Evolutionary conservation across 805 yeast genomes (phyloP).

Genomic region (Jamesozyma jinghongensis): DNA sequence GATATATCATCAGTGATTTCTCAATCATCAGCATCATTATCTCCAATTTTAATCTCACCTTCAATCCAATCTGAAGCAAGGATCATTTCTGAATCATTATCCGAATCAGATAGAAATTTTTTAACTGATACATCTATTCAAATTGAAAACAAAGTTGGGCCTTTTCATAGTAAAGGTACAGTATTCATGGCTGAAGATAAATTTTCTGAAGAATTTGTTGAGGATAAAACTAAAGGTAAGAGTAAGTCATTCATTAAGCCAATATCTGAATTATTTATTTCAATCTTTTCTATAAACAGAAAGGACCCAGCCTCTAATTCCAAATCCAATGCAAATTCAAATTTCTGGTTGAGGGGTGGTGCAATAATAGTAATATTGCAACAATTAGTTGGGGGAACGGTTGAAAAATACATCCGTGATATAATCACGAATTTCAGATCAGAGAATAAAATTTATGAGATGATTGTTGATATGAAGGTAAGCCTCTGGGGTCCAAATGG

Average conservation of each 20-base stretch:
- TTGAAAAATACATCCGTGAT: conserved; percentile 57
- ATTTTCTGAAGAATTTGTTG: background rate
- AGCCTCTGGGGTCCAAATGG: conserved; percentile 46
- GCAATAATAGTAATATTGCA: conserved; percentile 76
- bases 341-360: conserved; percentile 68
- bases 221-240: background rate
- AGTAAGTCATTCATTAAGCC: conserved; percentile 62
- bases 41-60: background rate
- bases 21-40: background rate
- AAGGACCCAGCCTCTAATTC: conserved; percentile 35
- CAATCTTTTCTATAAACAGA: conserved; percentile 56
- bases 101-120: no score
- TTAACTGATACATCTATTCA: no score
- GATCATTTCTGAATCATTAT: background rate
- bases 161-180: no score
- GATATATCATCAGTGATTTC: conserved; percentile 2
- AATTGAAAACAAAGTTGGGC: no score
- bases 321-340: background rate
- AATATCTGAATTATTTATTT: conserved; percentile 64
- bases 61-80: no score
- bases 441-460: conserved; percentile 37
- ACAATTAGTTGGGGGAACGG: conserved; percentile 79
- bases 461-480: conserved; percentile 26
- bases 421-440: conserved; percentile 21
- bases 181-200: no score